Conservation (phyloP, 225 moss, liverwort and hornwort genomes). For the Lunularia cruciata region DNA sequence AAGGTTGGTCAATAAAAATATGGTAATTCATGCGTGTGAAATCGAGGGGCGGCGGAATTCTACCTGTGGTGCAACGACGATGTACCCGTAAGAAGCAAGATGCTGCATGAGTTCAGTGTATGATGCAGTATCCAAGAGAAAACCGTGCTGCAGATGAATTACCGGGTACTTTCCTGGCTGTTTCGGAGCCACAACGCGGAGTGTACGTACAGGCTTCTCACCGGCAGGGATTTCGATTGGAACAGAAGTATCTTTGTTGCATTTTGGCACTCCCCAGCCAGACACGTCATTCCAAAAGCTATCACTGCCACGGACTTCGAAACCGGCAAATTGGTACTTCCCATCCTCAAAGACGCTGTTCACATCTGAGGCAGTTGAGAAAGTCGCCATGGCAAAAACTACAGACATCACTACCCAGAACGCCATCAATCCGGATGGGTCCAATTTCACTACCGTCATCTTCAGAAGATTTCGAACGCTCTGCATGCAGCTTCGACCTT, state of each 20-base stretch:
- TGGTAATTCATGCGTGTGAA: neutral
- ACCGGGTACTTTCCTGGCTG: slow-evolving; percentile 64
- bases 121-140: slow-evolving; percentile 46
- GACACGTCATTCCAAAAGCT: no score
- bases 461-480: no score
- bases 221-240: neutral
- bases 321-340: no score
- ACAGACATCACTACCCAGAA: no score
- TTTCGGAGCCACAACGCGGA: slow-evolving; percentile 57
- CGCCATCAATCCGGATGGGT: no score
- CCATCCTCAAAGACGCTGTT: no score
- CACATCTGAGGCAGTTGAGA: no score
- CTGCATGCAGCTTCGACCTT: no score
- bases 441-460: no score
- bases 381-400: no score
- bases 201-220: slow-evolving; percentile 33
- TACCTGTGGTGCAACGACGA: slow-evolving; percentile 89
- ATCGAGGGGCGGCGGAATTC: neutral
- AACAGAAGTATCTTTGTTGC: neutral
- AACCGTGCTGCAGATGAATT: slow-evolving; percentile 77
- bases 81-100: slow-evolving; percentile 74
- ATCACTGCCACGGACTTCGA: no score
- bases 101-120: slow-evolving; percentile 71
- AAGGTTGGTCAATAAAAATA: no score
- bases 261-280: neutral